A percentile compares a stretch with the other conserved stretches of the same genome.
Evolutionary conservation across 305 asterid species (phyloP).

Genomic region (Galium porrigens): DNA sequence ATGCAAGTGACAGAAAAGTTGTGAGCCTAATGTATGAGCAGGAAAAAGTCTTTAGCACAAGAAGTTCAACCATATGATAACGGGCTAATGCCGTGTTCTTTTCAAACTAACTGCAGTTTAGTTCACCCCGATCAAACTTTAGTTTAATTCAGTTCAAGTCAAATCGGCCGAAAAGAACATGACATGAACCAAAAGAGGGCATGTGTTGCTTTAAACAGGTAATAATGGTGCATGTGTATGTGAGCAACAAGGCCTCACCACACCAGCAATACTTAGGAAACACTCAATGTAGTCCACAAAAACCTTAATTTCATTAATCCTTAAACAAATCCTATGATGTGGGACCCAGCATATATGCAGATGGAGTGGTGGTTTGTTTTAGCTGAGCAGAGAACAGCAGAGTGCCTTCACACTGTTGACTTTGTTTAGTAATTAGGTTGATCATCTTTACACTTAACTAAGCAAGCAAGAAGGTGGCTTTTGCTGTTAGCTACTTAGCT

Average conservation of each 20-base stretch:
- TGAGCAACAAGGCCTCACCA: slow-evolving; percentile 33
- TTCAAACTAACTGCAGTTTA: not conserved
- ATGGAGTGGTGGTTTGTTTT: slow-evolving; percentile 13
- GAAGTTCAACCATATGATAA: no score
- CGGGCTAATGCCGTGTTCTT: not conserved
- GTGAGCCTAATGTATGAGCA: not conserved
- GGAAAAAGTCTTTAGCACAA: no score
- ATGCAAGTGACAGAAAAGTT: not conserved
- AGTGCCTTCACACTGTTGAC: slow-evolving; percentile 7
- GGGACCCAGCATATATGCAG: slow-evolving; percentile 23
- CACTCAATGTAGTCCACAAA: slow-evolving; percentile 26
- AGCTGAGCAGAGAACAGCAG: slow-evolving; percentile 14
- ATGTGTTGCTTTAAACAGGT: slow-evolving; percentile 31
- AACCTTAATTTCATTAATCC: not conserved
- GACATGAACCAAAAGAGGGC: slow-evolving; percentile 19
- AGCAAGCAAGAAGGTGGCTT: slow-evolving; percentile 9
- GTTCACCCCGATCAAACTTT: not conserved
- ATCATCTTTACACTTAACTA: slow-evolving; percentile 12
- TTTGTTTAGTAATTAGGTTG: slow-evolving; percentile 9
- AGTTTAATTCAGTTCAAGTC: not conserved
- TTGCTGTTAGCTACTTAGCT: slow-evolving; percentile 7
- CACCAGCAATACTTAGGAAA: slow-evolving; percentile 34
- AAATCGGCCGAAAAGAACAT: not conserved
- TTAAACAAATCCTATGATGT: slow-evolving; percentile 13
- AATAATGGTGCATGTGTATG: slow-evolving; percentile 37